phyloP scores from a whole-genome alignment of 805 yeast genomes.

The Candida gorgasii region DNA sequence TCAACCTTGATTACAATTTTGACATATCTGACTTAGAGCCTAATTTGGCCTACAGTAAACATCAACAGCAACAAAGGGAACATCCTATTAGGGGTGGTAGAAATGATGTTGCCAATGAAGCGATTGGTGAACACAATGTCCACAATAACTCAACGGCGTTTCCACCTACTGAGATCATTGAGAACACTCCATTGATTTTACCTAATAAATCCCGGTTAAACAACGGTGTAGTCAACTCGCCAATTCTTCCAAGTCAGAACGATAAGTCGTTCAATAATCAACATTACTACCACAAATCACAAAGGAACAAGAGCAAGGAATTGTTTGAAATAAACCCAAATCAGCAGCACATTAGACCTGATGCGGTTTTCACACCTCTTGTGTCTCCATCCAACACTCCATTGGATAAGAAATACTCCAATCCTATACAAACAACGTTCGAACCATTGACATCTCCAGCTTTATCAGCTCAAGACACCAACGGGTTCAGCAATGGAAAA shows the following conservation, averaged over 20 bases:
- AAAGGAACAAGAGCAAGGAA: constrained; percentile 18
- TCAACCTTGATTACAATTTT: constrained; percentile 13
- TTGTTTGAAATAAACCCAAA: constrained; percentile 16
- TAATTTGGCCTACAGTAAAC: no score
- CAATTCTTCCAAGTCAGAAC: constrained; percentile 44
- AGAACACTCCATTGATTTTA: constrained; percentile 14
- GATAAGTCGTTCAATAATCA: constrained; percentile 42
- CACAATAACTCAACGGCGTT: constrained; percentile 13
- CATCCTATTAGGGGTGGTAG: no score
- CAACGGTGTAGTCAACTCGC: constrained; percentile 26
- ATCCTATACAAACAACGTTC: constrained; percentile 31
- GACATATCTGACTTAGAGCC: constrained; percentile 8
- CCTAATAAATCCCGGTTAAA: constrained; percentile 12
- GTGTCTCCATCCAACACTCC: constrained; percentile 78
- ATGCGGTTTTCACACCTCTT: constrained; percentile 70
- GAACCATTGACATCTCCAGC: constrained; percentile 72
- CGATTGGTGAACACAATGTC: no score
- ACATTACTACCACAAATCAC: constrained; percentile 37
- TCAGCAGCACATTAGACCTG: constrained; percentile 48
- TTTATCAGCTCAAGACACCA: constrained; percentile 43
- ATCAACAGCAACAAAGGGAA: no score
- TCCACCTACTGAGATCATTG: constrained; percentile 14
- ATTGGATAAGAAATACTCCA: constrained; percentile 35
- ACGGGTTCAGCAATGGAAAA: constrained; percentile 12
- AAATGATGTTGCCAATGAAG: no score